These are phyloP conservation scores for Phytophthora sp. DNA, from an alignment of 352 stramenopile species.

Conservation along the genomic window DNA sequence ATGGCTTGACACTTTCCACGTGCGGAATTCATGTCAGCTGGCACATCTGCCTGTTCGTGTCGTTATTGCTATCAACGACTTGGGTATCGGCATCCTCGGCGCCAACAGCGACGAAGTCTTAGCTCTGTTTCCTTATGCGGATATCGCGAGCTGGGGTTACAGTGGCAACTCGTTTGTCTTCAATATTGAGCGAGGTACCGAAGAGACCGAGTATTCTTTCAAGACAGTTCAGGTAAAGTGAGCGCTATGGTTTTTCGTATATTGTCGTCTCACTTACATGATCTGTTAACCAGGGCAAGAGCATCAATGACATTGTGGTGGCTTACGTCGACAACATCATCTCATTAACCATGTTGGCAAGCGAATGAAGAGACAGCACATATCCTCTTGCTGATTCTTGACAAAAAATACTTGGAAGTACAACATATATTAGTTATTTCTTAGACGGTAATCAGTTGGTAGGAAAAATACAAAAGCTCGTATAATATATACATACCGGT, in stretches of 20 bases:
- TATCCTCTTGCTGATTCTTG: background rate
- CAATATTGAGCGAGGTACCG: conserved; percentile 40
- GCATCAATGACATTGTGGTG: conserved; percentile 61
- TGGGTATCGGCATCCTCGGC: conserved; percentile 67
- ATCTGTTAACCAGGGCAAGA: conserved; percentile 41
- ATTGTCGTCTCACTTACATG: background rate
- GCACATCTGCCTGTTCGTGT: conserved; percentile 53
- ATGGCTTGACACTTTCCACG: conserved; percentile 71
- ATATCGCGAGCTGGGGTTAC: conserved; percentile 84
- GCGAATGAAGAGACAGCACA: conserved; percentile 9
- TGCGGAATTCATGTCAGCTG: conserved; percentile 55
- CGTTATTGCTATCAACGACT: conserved; percentile 68
- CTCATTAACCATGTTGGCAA: conserved; percentile 26
- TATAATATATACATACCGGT: too few relatives aligned
- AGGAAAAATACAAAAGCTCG: too few relatives aligned
- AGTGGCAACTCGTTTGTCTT: conserved; percentile 84
- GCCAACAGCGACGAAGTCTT: conserved; percentile 65
- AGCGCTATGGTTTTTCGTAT: background rate
- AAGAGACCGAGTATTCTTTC: conserved; percentile 59
- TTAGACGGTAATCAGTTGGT: too few relatives aligned
- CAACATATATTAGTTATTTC: too few relatives aligned
- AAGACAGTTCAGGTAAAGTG: conserved; percentile 48
- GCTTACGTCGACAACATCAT: conserved; percentile 65
- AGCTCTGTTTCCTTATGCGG: conserved; percentile 64
- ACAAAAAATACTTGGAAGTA: background rate